Base-by-base conservation (phyloP, 441 rosid species). In the Populus trichocarpa region DNA sequence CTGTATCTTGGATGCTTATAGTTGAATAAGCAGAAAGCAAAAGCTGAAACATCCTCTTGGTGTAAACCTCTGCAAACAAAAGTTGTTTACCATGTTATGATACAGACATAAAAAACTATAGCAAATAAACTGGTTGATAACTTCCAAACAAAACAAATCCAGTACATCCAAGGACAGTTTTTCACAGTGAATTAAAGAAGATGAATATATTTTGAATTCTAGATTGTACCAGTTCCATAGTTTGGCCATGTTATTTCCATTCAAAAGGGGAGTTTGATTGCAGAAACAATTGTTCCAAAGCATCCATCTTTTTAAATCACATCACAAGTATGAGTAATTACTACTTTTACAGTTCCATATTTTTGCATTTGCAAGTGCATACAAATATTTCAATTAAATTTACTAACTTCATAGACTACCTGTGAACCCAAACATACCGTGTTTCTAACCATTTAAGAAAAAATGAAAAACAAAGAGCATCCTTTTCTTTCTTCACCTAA, bases 11-110 rank as follows among this genome's bases (percentile, higher is more conserved):
- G 79, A 90, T 81, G 81, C 94, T 87, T 75, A 93, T 89, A 36
- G 95, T 93, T 59, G 98, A 90, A 83, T 94, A 94, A 75, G 99
- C 97, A 84, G 97, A 91, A 6, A 79, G 81, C 80, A 96, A 77
- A 67, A 96, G 86, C 85, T 88, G 86, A 83, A 94, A 94, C 88
- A 94, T 91, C 89, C 83, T 91, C 86, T 89, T 86, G n/a, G 89
- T 90, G 90, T 93, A 93, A 79, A 86, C 84, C 79, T 90, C 98
- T 96, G 89, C 79, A 53, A 53, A 84, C 75, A 84, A 80, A 75
- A 77, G 42, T 30, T 40, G 46, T 35, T 32, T 36, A 33, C 20
- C 61, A 5, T 42, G 30, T 76, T 66, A 59, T 23, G 33, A 20
- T 20, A 6, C 22, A 16, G 7, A 53, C 61, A 53, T 53, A 5